These are phyloP conservation scores for Dothideomycetes sp. DNA, from an alignment of 2,329 filamentous ascomycete species.

Conservation along the genomic window DNA sequence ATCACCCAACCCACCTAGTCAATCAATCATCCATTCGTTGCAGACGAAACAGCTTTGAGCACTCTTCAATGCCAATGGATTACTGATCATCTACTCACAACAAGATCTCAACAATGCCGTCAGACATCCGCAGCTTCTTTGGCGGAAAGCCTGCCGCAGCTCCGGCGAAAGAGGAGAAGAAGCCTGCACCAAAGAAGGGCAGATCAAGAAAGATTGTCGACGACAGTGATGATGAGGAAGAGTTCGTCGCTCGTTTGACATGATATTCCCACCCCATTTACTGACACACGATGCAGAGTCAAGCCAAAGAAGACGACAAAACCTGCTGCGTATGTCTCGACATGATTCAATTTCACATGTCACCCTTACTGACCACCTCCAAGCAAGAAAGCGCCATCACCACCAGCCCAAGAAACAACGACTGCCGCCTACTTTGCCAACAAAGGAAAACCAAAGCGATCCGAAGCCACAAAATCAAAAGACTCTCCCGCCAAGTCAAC, in stretches of 20 bases:
- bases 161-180: slow-evolving; percentile 33
- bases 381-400: slow-evolving; percentile 40
- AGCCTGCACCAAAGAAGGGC: slow-evolving; percentile 35
- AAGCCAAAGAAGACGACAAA: slow-evolving; percentile 46
- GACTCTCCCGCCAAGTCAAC: slow-evolving; percentile 19
- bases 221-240: slow-evolving; percentile 68
- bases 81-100: too few species aligned
- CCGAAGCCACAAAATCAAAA: slow-evolving; percentile 27
- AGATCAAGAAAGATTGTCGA: slow-evolving; percentile 60
- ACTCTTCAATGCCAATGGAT: too few species aligned
- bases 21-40: too few species aligned
- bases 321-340: slow-evolving; percentile 7
- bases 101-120: slow-evolving; percentile 57
- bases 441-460: slow-evolving; percentile 44
- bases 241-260: slow-evolving; percentile 9
- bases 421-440: slow-evolving; percentile 55
- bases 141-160: slow-evolving; percentile 59
- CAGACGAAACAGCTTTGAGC: too few species aligned
- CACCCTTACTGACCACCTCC: not conserved
- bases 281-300: slow-evolving; percentile 25
- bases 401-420: slow-evolving; percentile 48
- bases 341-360: slow-evolving; percentile 28
- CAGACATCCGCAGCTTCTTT: slow-evolving; percentile 88
- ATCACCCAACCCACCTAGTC: too few species aligned
- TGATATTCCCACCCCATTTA: too few species aligned